Percentiles rank a stretch among this genome's conserved stretches.
Evolutionary conservation across 805 yeast species (phyloP).

Genomic region (Cyberlindnera veronae): DNA sequence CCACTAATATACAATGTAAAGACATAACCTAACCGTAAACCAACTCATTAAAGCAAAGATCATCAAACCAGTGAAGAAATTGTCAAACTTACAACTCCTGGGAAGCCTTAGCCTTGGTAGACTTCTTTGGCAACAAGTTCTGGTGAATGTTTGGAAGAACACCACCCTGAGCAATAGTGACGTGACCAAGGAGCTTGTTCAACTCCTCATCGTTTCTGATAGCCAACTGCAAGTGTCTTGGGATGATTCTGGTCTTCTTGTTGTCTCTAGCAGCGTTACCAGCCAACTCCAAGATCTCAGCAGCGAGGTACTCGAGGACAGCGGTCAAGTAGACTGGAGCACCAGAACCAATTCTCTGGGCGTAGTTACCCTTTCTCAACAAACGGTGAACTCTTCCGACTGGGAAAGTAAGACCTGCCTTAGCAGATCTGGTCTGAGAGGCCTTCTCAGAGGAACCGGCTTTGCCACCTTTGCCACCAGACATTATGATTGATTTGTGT

Average conservation of each 20-base stretch:
- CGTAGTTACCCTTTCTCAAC: conserved; percentile 95
- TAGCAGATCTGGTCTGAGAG: conserved; percentile 96
- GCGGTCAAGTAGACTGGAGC: conserved; percentile 98
- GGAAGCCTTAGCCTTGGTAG: conserved; percentile 58
- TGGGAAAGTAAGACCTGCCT: conserved; percentile 99
- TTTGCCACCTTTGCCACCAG: conserved; percentile 77
- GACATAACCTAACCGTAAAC: conserved; percentile 16
- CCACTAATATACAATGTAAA: conserved; percentile 15
- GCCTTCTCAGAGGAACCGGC: conserved; percentile 94
- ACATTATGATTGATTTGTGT: conserved; percentile 41
- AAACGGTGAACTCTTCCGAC: conserved; percentile 99
- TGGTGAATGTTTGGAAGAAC: conserved; percentile 96
- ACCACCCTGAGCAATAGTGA: conserved; percentile 99
- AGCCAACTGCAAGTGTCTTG: conserved; percentile 98
- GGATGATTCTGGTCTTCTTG: conserved; percentile 98
- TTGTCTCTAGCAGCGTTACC: conserved; percentile 99
- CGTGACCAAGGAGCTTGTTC: conserved; percentile 89
- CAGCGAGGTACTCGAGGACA: conserved; percentile 94
- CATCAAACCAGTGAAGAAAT: conserved; percentile 5
- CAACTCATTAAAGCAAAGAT: conserved; percentile 14
- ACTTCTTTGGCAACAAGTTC: conserved; percentile 82
- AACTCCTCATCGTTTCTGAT: conserved; percentile 99
- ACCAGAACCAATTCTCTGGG: conserved; percentile 98
- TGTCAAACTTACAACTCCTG: conserved; percentile 33
- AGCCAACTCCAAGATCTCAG: conserved; percentile 97